Evolutionary conservation across 768 basidiomycete species (phyloP), one percentile per base, ranked within the genome.

Genomic region (Calocybe gangraenosa): DNA sequence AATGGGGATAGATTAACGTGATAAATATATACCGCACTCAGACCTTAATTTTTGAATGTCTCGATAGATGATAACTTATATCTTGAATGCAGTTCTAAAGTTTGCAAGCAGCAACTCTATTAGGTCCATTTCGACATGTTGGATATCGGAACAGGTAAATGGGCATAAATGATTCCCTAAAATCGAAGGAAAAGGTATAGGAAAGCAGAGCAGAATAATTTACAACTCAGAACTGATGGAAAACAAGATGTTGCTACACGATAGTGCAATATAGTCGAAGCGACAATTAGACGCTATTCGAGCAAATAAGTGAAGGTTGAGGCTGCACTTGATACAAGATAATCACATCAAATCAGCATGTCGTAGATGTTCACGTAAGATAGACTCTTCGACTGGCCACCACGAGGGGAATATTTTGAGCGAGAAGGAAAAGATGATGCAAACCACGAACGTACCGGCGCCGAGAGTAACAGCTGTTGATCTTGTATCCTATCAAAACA

Each of bases 381-480:
- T 87, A 30, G 78, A 79, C 58, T 88, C 86, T 56, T 83, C 80
- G 19, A 87, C 87, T 77, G 58, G 14, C 46, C 22, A 19, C 34
- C 8, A 19, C 19, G 21, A 14, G 30, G 33, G 44, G 20, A 17
- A 45, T 46, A 19, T 17, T 32, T 42, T 36, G 48, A 13, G 36
- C 38, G 34, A 14, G 10, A 46, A n/a, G 15, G 38, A 38, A 33
- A 51, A 43, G 15, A n/a, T n/a, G 6, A 35, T 14, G 34, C 34
- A 18, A 35, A n/a, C 32, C 14, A 32, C 45, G 38, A 18, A 53
- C 33, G 59, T 56, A 82, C 84, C 84, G 53, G 81, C 76, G 25
- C 73, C 74, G 33, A 90, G 64, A 2, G 87, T 90, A 18, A 75
- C 71, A 20, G 84, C 85, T 2, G 87, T 90, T 6, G 84, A 78